Evolutionary conservation across 306 rosid genomes (phyloP).

Genomic region (Dryas alaskensis): DNA sequence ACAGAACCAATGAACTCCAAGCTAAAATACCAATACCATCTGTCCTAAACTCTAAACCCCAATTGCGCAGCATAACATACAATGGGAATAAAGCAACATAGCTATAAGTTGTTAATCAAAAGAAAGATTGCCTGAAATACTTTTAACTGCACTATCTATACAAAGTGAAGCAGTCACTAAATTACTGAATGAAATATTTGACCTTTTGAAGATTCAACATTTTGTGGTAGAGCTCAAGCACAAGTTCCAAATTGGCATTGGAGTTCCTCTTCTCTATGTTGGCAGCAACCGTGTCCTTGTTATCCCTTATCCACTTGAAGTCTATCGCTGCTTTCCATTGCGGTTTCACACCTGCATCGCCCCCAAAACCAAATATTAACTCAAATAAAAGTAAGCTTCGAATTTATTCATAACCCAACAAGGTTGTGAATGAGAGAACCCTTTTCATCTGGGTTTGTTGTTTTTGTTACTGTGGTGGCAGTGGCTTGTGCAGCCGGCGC

Average conservation of each 20-base stretch:
- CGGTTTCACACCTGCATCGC: slow-evolving; percentile 47
- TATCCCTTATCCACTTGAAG: slow-evolving; percentile 94
- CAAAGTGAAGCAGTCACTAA: not conserved
- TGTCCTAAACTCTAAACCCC: not conserved
- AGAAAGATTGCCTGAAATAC: not conserved
- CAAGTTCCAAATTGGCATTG: slow-evolving; percentile 72
- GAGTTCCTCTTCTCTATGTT: slow-evolving; percentile 74
- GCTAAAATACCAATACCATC: not conserved
- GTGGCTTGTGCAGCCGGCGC: slow-evolving; percentile 44
- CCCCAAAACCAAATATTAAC: not conserved
- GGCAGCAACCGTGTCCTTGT: slow-evolving; percentile 69
- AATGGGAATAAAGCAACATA: not conserved
- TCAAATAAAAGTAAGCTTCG: not conserved
- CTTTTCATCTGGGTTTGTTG: slow-evolving; percentile 35
- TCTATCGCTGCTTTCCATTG: slow-evolving; percentile 91
- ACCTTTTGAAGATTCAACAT: slow-evolving; percentile 82
- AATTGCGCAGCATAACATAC: not conserved
- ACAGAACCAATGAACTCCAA: not conserved
- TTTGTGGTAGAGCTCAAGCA: slow-evolving; percentile 70
- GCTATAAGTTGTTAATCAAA: not conserved
- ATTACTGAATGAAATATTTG: slow-evolving; percentile 24
- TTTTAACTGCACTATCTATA: not conserved
- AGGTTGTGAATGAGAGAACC: slow-evolving; percentile 31
- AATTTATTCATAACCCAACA: not conserved
- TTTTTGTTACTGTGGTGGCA: slow-evolving; percentile 8